Base-by-base conservation (phyloP, 257 asterid genomes). In the Salvia hispanica region DNA sequence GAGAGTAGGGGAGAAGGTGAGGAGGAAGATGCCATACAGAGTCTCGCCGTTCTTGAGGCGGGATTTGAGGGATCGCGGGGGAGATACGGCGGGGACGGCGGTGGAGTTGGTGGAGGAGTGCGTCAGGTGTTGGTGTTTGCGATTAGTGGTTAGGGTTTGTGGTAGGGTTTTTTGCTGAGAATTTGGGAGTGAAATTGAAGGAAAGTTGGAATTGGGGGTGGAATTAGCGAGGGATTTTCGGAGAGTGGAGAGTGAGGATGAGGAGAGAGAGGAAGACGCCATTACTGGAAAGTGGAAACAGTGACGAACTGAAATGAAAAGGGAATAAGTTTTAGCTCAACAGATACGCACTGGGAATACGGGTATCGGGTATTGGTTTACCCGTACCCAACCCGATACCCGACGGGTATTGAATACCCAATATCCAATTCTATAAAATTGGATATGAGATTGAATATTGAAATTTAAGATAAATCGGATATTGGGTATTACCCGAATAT, bases 11-110 rank as follows among this genome's bases (percentile, higher is more conserved):
- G 91, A 90, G 81, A 85, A 85, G 58, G 88, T 79, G 70, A 87
- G 88, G 74, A 90, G 88, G 77, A 89, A 87, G 67, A 90, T 84
- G 5, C 96, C 95, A 72, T 87, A 90, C 5, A 90, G 89, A 50
- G 85, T 83, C 31, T 90, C 95, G 50, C 91, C 93, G 46, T 81
- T 82, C 66, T 73, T 76, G 53, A 90, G 85, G 62, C 93, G 95
- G 60, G 82, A 4, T 69, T 90, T 90, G 72, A 87, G 85, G 10
- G 95, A 56, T n/a, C 58, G 76, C 0, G 73, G 71, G 2, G 67
- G 16, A 4, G 65, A 14, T 36, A 75, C 3, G 31, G 79, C 7
- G 28, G 70, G 21, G 64, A 31, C 46, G 72, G 71, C 8, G 57
- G 55, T 9, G 67, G 74, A 9, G 73, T 70, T 2, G 78, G 71